Evolutionary conservation across 768 basidiomycete genomes (phyloP).

Genomic region (Suillus placidus): DNA sequence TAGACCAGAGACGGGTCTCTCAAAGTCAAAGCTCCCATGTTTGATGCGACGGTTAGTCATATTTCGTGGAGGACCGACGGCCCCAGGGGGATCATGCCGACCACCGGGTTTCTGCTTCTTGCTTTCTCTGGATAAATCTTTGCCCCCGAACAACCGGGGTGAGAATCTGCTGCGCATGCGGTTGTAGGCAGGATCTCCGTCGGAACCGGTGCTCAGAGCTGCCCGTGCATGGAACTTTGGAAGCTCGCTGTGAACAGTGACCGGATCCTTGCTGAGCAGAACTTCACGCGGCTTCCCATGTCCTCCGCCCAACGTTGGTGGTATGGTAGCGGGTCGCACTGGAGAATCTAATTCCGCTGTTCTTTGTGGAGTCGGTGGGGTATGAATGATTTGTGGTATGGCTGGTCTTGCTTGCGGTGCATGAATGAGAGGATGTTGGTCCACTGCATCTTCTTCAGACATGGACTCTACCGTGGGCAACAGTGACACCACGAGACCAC

Average conservation of each 20-base stretch:
- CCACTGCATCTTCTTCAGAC: constrained; percentile 23
- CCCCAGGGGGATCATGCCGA: constrained; percentile 16
- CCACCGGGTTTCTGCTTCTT: constrained; percentile 31
- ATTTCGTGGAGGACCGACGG: constrained; percentile 23
- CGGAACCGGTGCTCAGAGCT: not conserved
- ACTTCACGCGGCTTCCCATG: constrained; percentile 14
- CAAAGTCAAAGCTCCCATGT: constrained; percentile 79
- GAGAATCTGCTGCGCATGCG: constrained; percentile 31
- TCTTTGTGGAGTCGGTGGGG: constrained; percentile 40
- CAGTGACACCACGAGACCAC: constrained; percentile 8
- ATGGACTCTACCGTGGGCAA: constrained; percentile 32
- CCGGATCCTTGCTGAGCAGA: constrained; percentile 27
- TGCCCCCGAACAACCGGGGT: constrained; percentile 32
- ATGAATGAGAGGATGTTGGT: constrained; percentile 28
- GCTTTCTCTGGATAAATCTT: constrained; percentile 24
- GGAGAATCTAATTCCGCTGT: constrained; percentile 18
- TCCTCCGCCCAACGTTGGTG: constrained; percentile 19
- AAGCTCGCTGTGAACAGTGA: constrained; percentile 27
- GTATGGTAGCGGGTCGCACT: constrained; percentile 8
- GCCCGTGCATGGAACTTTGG: constrained; percentile 10
- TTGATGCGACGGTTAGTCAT: constrained; percentile 49
- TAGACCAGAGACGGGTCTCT: constrained; percentile 55
- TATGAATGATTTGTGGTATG: constrained; percentile 40
- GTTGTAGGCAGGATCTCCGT: not conserved
- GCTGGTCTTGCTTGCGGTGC: constrained; percentile 26